Evolutionary conservation across 148 eudicot genomes (phyloP).

Genomic region (Hydrangea macrophylla): DNA sequence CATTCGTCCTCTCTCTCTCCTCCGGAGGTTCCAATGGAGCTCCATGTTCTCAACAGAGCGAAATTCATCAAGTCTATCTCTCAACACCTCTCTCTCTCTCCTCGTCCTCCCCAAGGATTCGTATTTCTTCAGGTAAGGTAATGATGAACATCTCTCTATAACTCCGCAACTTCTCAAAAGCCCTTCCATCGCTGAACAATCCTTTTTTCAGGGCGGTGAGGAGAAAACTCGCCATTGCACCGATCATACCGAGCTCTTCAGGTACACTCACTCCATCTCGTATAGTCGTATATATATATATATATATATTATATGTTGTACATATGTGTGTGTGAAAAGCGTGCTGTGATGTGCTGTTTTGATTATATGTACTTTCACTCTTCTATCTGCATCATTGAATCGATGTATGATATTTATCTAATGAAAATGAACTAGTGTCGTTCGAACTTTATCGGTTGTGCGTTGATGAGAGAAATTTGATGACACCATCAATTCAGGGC

Average conservation of each 20-base stretch:
- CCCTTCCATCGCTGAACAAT: neutral
- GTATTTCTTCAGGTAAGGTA: conserved; percentile 83
- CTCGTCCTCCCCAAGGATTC: conserved; percentile 59
- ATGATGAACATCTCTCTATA: neutral
- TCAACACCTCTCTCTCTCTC: conserved; percentile 42
- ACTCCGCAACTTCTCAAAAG: neutral
- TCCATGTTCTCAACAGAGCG: conserved; percentile 54
- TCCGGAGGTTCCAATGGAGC: conserved; percentile 58
- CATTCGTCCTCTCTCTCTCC: conserved; percentile 44
- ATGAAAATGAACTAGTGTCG: no score
- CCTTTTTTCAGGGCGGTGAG: conserved; percentile 70
- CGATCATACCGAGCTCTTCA: conserved; percentile 84
- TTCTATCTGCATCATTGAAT: no score
- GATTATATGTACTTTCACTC: no score
- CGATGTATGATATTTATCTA: no score
- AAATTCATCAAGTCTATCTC: conserved; percentile 58
- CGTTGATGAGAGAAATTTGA: no score
- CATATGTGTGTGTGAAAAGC: no score
- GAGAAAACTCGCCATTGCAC: conserved; percentile 84
- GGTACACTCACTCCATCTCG: conserved; percentile 38
- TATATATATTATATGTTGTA: no score
- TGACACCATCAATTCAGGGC: no score
- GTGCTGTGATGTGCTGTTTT: neutral
- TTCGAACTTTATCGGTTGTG: no score
- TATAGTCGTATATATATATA: neutral